Evolutionary conservation across 1,284 basidiomycete species (phyloP).

Genomic region (Cutaneotrichosporon mucoides): DNA sequence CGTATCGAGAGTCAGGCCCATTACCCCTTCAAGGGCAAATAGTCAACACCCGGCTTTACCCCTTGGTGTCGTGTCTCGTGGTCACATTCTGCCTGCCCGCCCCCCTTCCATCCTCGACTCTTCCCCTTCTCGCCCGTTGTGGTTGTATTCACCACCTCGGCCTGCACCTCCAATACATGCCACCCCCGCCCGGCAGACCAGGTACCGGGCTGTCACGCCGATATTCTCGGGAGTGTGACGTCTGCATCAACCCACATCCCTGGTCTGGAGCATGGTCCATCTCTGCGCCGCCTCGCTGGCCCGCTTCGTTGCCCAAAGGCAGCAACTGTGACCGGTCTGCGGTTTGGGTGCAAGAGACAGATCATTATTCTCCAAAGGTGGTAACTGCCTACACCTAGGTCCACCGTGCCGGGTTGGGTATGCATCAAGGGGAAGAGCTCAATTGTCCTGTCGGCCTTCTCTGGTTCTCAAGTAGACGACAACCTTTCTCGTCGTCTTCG

Average conservation of each 20-base stretch:
- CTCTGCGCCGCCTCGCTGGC: not conserved
- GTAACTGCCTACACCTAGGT: not conserved
- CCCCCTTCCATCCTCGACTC: not conserved
- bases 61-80: constrained; percentile 1
- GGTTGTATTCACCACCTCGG: not conserved
- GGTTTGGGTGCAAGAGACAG: not conserved
- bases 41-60: not conserved
- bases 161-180: not conserved
- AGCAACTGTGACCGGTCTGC: not conserved
- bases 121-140: not conserved
- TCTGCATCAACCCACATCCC: not conserved
- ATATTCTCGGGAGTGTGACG: constrained; percentile 1
- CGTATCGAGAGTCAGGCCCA: not conserved
- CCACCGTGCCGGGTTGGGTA: not conserved
- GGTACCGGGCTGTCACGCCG: constrained; percentile 1
- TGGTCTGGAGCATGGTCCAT: not conserved
- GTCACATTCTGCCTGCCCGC: not conserved
- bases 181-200: not conserved
- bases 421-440: not conserved
- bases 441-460: not conserved
- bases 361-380: not conserved
- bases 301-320: not conserved
- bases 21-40: not conserved
- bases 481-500: not conserved
- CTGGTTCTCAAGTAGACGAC: not conserved